These are phyloP conservation scores for Scleromitrula shiraiana DNA, from an alignment of 2,329 filamentous ascomycete species.

Conservation along the genomic window DNA sequence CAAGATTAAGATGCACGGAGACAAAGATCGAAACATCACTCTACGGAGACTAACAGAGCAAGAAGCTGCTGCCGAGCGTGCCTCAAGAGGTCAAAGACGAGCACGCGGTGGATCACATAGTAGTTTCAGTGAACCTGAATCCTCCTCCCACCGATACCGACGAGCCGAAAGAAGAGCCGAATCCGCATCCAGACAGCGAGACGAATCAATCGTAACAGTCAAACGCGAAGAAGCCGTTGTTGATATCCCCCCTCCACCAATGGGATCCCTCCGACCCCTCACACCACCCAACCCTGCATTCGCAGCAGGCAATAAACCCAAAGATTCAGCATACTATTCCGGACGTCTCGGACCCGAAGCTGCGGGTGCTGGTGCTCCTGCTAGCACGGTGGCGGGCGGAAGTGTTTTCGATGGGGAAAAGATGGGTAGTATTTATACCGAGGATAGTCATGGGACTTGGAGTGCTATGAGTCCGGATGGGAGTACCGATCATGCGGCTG, in stretches of 20 bases:
- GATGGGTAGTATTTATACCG: slow-evolving; percentile 20
- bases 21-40: slow-evolving; percentile 53
- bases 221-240: slow-evolving; percentile 29
- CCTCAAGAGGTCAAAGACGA: slow-evolving; percentile 30
- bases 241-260: slow-evolving; percentile 15
- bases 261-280: slow-evolving; percentile 40
- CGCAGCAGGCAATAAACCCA: slow-evolving; percentile 42
- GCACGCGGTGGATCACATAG: slow-evolving; percentile 44
- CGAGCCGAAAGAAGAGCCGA: slow-evolving; percentile 36
- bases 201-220: slow-evolving; percentile 13
- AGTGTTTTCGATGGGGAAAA: slow-evolving; percentile 7
- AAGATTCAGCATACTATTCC: slow-evolving; percentile 57
- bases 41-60: slow-evolving; percentile 53
- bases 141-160: slow-evolving; percentile 46
- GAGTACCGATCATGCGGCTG: slow-evolving; percentile 33
- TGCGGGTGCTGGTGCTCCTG: too few relatives aligned
- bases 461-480: slow-evolving; percentile 27
- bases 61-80: slow-evolving; percentile 40
- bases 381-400: slow-evolving; percentile 9
- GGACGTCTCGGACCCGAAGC: too few relatives aligned
- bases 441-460: slow-evolving; percentile 28
- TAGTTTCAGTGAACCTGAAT: slow-evolving; percentile 50
- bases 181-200: slow-evolving; percentile 1
- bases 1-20: slow-evolving; percentile 52
- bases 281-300: slow-evolving; percentile 51